Evolutionary conservation across 768 basidiomycete genomes (phyloP), one percentile per base, ranked within the genome.

Genomic region (Leucocoprinus sp.): DNA sequence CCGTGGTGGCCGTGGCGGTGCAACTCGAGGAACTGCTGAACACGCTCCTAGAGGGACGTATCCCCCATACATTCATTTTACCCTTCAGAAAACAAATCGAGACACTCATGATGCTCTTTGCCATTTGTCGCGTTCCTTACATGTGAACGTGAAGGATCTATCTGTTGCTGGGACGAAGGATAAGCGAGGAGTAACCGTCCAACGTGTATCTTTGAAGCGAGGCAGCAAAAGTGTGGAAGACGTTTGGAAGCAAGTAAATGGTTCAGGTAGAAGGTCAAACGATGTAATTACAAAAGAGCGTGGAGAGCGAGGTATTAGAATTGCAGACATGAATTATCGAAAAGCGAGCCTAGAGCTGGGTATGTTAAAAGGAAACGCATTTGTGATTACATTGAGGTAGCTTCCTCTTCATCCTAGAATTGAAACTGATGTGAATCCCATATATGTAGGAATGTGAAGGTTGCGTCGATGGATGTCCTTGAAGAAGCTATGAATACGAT

Each of bases 121-220:
- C 1, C 72, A 93, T 55, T 66, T 99, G 24, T 71, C 88, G 14
- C 81, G 92, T 11, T 71, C 75, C 23, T 69, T 97, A n/a, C 82
- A 84, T 50, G 79, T 82, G 48, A 78, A 70, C 18, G 61, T 80
- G 40, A 92, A 86, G 63, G 90, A 95, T 57, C 70, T 99, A 6
- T 79, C 82, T 18, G 85, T 93, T 19, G 90, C 93, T 3, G 96
- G 96, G 0, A 99, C 96, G 6, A 99, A 99, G 60, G 96, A 99
- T 65, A 99, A 98, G 60, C 85, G 96, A 26, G 96, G 92, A 0
- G 91, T 98, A 12, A 98, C 96, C 1, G 82, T 89, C 1, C 96
- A 99, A 59, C 80, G 91, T 1, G 91, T 98, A 14, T 84, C 84
- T 3, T 60, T 97, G 12, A 76, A 77, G 43, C 73, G 92, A 12